phyloP scores from a whole-genome alignment of 805 yeast species.

The Candida nanaspora region DNA sequence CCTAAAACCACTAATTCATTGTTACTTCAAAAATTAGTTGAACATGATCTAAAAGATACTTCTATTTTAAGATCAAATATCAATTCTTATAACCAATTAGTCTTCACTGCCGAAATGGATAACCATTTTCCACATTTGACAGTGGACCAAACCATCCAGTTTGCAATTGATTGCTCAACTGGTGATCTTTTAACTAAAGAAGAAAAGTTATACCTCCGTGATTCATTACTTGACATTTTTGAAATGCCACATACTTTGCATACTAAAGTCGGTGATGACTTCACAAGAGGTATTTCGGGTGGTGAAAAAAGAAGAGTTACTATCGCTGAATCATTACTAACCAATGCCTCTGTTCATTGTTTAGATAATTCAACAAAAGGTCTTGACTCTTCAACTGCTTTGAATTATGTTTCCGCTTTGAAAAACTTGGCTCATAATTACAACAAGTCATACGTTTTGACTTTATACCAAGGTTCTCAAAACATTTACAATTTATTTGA shows the following conservation, averaged over 20 bases:
- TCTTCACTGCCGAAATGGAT: constrained; percentile 59
- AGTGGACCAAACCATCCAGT: constrained; percentile 57
- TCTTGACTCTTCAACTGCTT: constrained; percentile 76
- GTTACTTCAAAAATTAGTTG: constrained; percentile 49
- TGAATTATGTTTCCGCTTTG: constrained; percentile 63
- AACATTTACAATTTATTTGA: constrained; percentile 59
- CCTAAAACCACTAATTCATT: constrained; percentile 75
- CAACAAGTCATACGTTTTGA: constrained; percentile 9
- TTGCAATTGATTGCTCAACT: constrained; percentile 32
- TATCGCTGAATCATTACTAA: constrained; percentile 67
- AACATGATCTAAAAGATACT: neutral
- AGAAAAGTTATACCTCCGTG: constrained; percentile 43
- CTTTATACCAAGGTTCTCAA: constrained; percentile 49
- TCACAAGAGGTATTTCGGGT: constrained; percentile 63
- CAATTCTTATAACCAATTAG: constrained; percentile 25
- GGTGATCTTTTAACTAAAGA: constrained; percentile 55
- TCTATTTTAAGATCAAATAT: neutral
- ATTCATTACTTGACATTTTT: constrained; percentile 39
- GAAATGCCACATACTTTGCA: constrained; percentile 53
- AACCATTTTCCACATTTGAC: constrained; percentile 62
- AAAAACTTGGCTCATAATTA: constrained; percentile 27
- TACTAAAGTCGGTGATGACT: constrained; percentile 39
- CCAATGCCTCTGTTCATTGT: constrained; percentile 57
- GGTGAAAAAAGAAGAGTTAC: constrained; percentile 85
- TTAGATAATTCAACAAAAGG: constrained; percentile 88